Conservation (phyloP, 306 rosid genomes). For the Crataegus laevigata region DNA sequence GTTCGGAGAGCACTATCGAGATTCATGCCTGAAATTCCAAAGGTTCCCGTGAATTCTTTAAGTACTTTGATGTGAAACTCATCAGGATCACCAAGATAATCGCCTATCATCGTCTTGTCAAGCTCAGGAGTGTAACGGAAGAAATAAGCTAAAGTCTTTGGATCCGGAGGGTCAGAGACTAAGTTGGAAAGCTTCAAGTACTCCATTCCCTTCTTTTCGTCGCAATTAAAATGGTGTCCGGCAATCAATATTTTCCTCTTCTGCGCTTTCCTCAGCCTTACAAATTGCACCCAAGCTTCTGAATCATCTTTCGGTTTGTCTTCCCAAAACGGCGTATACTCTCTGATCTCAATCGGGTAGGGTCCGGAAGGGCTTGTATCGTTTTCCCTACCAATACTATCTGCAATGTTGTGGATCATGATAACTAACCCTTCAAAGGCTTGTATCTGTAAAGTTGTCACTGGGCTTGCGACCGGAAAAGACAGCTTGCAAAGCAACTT, state of each 20-base stretch:
- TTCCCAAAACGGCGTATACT: constrained; percentile 69
- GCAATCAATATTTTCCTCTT: constrained; percentile 68
- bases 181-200: constrained; percentile 58
- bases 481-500: constrained; percentile 79
- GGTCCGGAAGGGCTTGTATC: constrained; percentile 32
- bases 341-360: constrained; percentile 33
- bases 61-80: constrained; percentile 62
- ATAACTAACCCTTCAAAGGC: constrained; percentile 78
- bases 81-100: constrained; percentile 89
- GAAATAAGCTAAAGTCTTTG: constrained; percentile 59
- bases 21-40: constrained; percentile 65
- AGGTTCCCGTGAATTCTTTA: constrained; percentile 59
- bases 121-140: constrained; percentile 66
- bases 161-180: constrained; percentile 71
- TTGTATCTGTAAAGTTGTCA: constrained; percentile 51
- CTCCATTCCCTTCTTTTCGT: constrained; percentile 80
- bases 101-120: constrained; percentile 70
- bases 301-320: constrained; percentile 41
- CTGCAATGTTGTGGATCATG: constrained; percentile 77
- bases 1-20: constrained; percentile 75
- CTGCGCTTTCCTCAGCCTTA: constrained; percentile 55
- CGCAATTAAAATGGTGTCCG: constrained; percentile 72
- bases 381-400: constrained; percentile 53
- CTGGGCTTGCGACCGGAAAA: constrained; percentile 41
- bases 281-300: constrained; percentile 49